A percentile compares a stretch with the other conserved stretches of the same genome.
Evolutionary conservation across 2,329 filamentous ascomycete species (phyloP).

Genomic region (Clarireedia sp.): DNA sequence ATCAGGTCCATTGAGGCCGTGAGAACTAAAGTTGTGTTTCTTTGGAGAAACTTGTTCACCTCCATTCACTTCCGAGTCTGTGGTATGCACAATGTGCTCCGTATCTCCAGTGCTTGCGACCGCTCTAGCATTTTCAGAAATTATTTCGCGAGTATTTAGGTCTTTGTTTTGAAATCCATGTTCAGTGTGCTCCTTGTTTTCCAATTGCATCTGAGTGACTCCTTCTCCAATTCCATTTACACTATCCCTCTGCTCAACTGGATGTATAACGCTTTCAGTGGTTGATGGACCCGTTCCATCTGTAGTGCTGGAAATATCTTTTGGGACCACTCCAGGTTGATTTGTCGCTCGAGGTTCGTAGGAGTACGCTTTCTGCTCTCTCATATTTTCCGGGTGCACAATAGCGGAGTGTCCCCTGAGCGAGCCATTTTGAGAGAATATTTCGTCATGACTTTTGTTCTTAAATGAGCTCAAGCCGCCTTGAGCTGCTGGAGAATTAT

Average conservation of each 20-base stretch:
- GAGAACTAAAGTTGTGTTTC: neutral
- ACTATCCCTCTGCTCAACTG: neutral
- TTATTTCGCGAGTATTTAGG: slow-evolving; percentile 11
- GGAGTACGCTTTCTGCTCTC: slow-evolving; percentile 14
- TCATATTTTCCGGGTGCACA: slow-evolving; percentile 13
- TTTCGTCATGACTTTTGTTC: slow-evolving; percentile 17
- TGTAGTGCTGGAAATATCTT: neutral
- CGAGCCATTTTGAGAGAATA: slow-evolving; percentile 28
- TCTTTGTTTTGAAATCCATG: slow-evolving; percentile 15
- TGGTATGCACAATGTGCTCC: slow-evolving; percentile 20
- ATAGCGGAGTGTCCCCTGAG: slow-evolving; percentile 26
- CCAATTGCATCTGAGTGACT: slow-evolving; percentile 8
- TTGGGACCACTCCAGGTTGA: slow-evolving; percentile 10
- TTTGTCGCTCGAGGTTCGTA: slow-evolving; percentile 16
- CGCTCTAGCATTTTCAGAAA: slow-evolving; percentile 20
- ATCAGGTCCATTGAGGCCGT: slow-evolving; percentile 15
- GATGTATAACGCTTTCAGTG: slow-evolving; percentile 13
- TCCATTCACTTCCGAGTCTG: neutral
- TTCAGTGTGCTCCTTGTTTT: slow-evolving; percentile 1
- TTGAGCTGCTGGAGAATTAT: slow-evolving; percentile 40
- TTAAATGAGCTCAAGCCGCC: slow-evolving; percentile 21
- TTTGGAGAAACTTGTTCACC: neutral
- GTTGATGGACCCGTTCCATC: slow-evolving; percentile 14
- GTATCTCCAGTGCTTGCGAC: slow-evolving; percentile 20
- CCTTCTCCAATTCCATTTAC: slow-evolving; percentile 1